These are phyloP conservation scores for Perilla frutescens DNA, from an alignment of 257 asterid genomes.

Conservation along the genomic window DNA sequence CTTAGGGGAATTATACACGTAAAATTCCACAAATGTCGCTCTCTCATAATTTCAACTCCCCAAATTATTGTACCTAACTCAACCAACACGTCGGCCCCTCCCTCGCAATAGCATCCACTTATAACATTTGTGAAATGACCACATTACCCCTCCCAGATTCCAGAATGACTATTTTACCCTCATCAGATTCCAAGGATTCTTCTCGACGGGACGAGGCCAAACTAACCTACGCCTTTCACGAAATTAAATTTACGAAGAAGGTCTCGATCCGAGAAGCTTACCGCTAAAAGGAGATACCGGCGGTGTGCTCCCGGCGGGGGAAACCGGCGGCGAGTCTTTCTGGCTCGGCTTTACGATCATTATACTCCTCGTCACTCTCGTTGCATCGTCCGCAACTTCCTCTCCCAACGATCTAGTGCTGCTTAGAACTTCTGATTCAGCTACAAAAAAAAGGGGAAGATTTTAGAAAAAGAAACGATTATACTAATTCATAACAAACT, in stretches of 20 bases:
- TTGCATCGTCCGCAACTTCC: constrained; percentile 55
- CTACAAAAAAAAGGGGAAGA: neutral
- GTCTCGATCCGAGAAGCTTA: constrained; percentile 39
- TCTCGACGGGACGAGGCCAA: constrained; percentile 14
- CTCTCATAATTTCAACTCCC: constrained; percentile 25
- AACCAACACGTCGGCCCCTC: constrained; percentile 29
- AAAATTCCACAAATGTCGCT: constrained; percentile 39
- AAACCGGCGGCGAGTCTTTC: constrained; percentile 85
- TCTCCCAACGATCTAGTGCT: constrained; percentile 47
- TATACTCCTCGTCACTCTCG: constrained; percentile 88
- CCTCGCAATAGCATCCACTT: constrained; percentile 21
- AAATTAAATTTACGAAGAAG: neutral
- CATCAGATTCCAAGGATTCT: constrained; percentile 9
- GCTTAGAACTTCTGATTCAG: constrained; percentile 55
- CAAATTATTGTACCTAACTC: constrained; percentile 33
- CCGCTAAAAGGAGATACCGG: constrained; percentile 97
- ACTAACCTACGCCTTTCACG: neutral
- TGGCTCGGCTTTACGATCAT: constrained; percentile 76
- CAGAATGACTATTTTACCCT: constrained; percentile 23
- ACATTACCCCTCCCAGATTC: constrained; percentile 22
- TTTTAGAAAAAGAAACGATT: neutral
- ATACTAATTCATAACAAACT: neutral
- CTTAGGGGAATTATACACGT: neutral
- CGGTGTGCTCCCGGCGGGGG: constrained; percentile 82
- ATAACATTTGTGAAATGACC: constrained; percentile 9